Evolutionary conservation across 345 rosid genomes (phyloP), one percentile per base, ranked within the genome.

Genomic region (Citrus sp.): DNA sequence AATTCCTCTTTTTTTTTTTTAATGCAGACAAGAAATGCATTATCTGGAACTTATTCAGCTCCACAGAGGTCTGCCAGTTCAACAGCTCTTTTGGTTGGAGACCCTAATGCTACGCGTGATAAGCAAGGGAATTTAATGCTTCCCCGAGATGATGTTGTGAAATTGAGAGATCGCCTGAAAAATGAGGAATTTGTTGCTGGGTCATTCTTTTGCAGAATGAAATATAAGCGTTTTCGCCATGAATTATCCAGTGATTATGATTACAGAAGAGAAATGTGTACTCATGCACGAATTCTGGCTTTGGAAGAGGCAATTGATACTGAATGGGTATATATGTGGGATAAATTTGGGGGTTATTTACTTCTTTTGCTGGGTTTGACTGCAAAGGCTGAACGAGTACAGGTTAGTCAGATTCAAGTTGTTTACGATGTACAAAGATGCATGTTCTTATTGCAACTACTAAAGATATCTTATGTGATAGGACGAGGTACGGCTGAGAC

Each of bases 271-370:
- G 98, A 94, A 87, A 94, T 92, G 98, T 97, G 98, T 79, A 98
- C 94, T 13, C 99, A 97, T 86, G 99, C 99, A 60, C 90, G 98
- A 34, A 93, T 97, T 84, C 87, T 97, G 85, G 93, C 98, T 79
- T 89, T 97, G 80, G 99, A 97, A 87, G 99, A 97, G 89, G 98
- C 99, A 76, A 91, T 97, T 85, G 99, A 97, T 86, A 97, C 99
- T 35, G 98, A 97, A 83, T 97, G 99, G 99, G 97, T 94, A 63
- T 97, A 94, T 74, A 97, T 97, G 99, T 97, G 99, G 99, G 98
- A 97, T 85, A 91, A 93, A 77, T 97, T 97, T 85, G 99, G 99
- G 80, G 99, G 99, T 72, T 97, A 97, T 87, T 84, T 97, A 59
- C 90, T 97, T 70, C 92, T 97, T 67, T 83, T 97, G 84, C 94